These are phyloP conservation scores for Zymoseptoria tritici DNA, from an alignment of 2,329 filamentous ascomycete genomes.

Conservation along the genomic window DNA sequence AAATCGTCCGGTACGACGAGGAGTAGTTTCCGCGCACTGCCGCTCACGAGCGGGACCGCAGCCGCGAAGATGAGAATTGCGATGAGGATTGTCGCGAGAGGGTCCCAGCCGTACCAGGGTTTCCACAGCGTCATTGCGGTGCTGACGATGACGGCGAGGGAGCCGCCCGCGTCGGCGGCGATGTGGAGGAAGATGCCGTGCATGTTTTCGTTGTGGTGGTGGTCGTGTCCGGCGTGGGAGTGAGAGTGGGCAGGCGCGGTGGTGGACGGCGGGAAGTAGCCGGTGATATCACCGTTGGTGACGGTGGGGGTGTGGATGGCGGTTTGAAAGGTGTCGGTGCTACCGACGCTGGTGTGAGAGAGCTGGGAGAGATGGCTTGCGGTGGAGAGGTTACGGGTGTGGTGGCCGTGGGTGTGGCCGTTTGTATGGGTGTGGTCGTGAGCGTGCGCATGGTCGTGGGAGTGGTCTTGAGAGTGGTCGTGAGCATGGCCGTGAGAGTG, in stretches of 20 bases:
- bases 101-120: constrained; percentile 91
- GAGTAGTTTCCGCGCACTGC: constrained; percentile 73
- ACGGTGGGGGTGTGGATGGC: constrained; percentile 40
- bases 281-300: constrained; percentile 10
- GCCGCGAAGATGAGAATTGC: constrained; percentile 90
- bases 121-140: constrained; percentile 80
- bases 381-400: constrained; percentile 17
- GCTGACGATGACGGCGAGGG: constrained; percentile 86
- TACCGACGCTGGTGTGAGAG: constrained; percentile 18
- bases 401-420: constrained; percentile 29
- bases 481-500: constrained; percentile 27
- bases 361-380: constrained; percentile 31
- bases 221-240: constrained; percentile 9
- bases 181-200: constrained; percentile 94
- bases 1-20: constrained; percentile 76
- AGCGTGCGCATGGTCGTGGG: constrained; percentile 29
- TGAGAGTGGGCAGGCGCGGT: constrained; percentile 3
- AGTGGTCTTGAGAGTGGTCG: constrained; percentile 30
- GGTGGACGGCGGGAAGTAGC: constrained; percentile 1
- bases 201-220: constrained; percentile 87
- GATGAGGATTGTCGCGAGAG: constrained; percentile 86
- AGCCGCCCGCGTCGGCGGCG: constrained; percentile 87
- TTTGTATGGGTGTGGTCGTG: constrained; percentile 19
- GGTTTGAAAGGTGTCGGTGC: constrained; percentile 1
- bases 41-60: constrained; percentile 77